Conservation (phyloP, 179 eudicot species). For the Drosera spatulata region DNA sequence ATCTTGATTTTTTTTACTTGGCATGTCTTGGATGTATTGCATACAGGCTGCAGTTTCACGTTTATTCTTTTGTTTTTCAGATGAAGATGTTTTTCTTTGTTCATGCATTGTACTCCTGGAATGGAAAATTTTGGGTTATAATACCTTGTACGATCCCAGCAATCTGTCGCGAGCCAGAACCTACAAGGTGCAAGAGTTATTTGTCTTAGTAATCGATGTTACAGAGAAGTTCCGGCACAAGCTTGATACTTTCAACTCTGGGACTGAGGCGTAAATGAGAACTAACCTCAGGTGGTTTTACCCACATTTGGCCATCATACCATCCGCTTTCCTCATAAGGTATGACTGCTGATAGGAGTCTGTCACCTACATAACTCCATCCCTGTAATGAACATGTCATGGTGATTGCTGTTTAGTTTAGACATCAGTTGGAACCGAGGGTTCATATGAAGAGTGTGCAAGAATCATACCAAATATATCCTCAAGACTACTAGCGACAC, state of each 20-base stretch:
- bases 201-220: background rate
- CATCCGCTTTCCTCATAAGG: constrained; percentile 97
- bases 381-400: constrained; percentile 61
- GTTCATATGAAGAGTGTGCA: no score
- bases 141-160: constrained; percentile 92
- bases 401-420: no score
- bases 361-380: constrained; percentile 96
- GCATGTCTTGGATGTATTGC: background rate
- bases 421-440: no score
- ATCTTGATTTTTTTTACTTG: background rate
- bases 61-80: no score
- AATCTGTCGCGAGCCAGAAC: constrained; percentile 91
- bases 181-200: constrained; percentile 29
- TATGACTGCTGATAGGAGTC: constrained; percentile 87
- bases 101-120: background rate
- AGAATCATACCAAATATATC: constrained; percentile 96
- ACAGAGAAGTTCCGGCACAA: background rate
- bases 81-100: no score
- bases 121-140: background rate
- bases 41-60: no score
- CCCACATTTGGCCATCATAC: constrained; percentile 99
- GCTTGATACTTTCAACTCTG: background rate
- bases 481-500: constrained; percentile 74
- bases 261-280: background rate
- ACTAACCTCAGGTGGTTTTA: constrained; percentile 94